Percentiles rank a stretch among this genome's conserved stretches.
Conservation (phyloP, 495 filamentous ascomycete species). For the Penicillium egyptiacum region DNA sequence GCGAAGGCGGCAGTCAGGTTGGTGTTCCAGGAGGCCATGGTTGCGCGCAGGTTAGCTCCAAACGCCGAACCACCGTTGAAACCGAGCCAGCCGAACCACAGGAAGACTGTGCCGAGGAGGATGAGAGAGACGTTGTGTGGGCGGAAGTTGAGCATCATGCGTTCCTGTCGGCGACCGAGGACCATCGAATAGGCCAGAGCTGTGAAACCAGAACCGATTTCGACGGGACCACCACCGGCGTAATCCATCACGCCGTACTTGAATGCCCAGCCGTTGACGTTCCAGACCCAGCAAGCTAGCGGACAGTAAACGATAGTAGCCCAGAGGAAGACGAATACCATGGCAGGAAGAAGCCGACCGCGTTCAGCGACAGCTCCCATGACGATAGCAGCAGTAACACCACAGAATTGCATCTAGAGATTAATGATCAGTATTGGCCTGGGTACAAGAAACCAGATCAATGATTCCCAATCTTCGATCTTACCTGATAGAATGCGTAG, state of each 20-base stretch:
- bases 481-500: constrained; percentile 69
- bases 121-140: constrained; percentile 99
- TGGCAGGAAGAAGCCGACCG: constrained; percentile 87
- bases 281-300: constrained; percentile 94
- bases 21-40: constrained; percentile 97
- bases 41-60: constrained; percentile 90
- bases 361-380: constrained; percentile 92
- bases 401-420: constrained; percentile 89
- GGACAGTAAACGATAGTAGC: constrained; percentile 97
- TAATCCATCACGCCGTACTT: constrained; percentile 95
- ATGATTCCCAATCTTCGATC: background rate
- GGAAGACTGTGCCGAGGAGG: constrained; percentile 88
- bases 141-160: constrained; percentile 96
- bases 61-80: constrained; percentile 99
- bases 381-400: constrained; percentile 86
- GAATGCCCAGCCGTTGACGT: constrained; percentile 87
- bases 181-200: constrained; percentile 95
- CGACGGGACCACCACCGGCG: constrained; percentile 95
- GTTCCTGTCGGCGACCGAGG: constrained; percentile 93
- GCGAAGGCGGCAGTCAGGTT: constrained; percentile 89
- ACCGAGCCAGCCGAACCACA: constrained; percentile 98
- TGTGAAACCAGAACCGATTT: constrained; percentile 90
- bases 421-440: background rate
- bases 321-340: constrained; percentile 96
- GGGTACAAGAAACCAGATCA: background rate